Evolutionary conservation across 1,284 basidiomycete species (phyloP), one percentile per base, ranked within the genome.

Genomic region (Austroboletus rostrupii): DNA sequence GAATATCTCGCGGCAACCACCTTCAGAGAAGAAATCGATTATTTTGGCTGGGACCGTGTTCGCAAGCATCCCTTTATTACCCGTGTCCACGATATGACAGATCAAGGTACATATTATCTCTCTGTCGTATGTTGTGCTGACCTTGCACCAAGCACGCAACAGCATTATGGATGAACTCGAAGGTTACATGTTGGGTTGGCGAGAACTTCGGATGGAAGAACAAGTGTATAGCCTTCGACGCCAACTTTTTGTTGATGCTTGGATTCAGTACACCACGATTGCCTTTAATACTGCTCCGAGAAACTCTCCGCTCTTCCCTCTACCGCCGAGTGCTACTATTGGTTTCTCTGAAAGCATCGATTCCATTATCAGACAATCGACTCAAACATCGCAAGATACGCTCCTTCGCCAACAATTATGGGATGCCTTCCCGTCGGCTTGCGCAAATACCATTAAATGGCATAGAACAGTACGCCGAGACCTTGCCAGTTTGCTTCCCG

Each of bases 1-100:
- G 45, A 53, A 19, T 33, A 26, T 38, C 61, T 64, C 35, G 26
- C 60, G 12, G 33, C 48, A 12, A 17, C 43, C 16, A 58, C 58
- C 5, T 68, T 66, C 17, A 19, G 23, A 37, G 60, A 65, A 41
- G 62, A 66, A 42, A 63, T 64, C 2, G 49, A 61, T 35, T 28
- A 53, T 49, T 65, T 68, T 47, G 65, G 60, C n/a, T 68, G 62
- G 62, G 62, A 66, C 16, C 64, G 65, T 19, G 57, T 64, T 16
- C 54, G 60, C 52, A 62, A 50, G 28, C 65, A 66, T 43, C 49
- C 64, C 5, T 48, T 68, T 33, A 64, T 68, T 29, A 61, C 50
- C 33, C 61, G 28, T 35, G 57, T 58, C 3, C 65, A 55, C 20
- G 19, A 43, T 35, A 41, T 65, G 19, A 54, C 64, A 16, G 55